Conservation (phyloP, 1,284 basidiomycete species). For the Microbotryum saponariae region DNA sequence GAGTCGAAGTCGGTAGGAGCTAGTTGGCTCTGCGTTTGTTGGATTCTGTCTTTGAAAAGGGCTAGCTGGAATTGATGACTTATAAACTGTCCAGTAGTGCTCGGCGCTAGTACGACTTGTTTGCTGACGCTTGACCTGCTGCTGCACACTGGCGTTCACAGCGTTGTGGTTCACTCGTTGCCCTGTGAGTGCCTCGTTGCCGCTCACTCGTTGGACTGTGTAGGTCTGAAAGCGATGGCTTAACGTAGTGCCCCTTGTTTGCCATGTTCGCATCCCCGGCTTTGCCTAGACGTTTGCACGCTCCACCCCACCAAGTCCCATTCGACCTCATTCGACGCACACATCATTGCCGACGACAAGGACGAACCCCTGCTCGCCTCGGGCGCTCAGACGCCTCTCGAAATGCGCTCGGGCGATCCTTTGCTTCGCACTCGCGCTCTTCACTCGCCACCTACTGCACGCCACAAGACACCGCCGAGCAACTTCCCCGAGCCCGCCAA, state of each 20-base stretch:
- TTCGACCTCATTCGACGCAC: constrained; percentile 21
- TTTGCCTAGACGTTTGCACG: constrained; percentile 27
- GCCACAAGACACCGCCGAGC: constrained; percentile 9
- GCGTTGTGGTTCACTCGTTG: constrained; percentile 31
- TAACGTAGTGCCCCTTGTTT: neutral
- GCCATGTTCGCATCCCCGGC: neutral
- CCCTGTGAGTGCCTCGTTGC: constrained; percentile 14
- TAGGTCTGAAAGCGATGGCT: neutral
- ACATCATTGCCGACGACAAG: constrained; percentile 15
- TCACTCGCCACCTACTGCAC: constrained; percentile 15
- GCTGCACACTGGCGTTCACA: constrained; percentile 4
- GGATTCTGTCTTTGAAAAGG: no score
- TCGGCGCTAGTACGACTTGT: neutral
- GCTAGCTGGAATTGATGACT: no score
- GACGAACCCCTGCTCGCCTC: constrained; percentile 23
- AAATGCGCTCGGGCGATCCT: constrained; percentile 27
- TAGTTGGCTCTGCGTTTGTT: no score
- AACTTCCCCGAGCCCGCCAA: constrained; percentile 25
- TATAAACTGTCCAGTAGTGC: no score
- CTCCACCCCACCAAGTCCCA: constrained; percentile 26
- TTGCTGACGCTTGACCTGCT: neutral
- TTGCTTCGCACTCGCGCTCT: constrained; percentile 23
- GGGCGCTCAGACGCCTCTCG: constrained; percentile 28
- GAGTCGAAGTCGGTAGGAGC: no score
- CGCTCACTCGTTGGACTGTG: neutral